Base-by-base conservation (phyloP, 192 early-diverging fungal species). In the Tieghemiomyces parasiticus region DNA sequence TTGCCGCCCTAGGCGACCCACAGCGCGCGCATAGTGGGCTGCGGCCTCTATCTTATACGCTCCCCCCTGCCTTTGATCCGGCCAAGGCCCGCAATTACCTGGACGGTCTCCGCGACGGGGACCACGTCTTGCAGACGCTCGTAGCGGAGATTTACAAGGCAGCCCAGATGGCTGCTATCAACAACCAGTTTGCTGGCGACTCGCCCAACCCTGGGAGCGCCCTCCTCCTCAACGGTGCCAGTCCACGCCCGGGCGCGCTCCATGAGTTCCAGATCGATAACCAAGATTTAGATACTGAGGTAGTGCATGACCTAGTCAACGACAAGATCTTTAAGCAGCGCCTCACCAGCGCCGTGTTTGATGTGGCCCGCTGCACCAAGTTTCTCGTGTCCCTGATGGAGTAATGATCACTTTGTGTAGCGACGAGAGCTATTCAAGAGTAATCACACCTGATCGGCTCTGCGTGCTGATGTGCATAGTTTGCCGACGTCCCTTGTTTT, bases 281-380 rank as follows among this genome's bases (percentile, higher is more conserved):
- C 34, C 54, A 33, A 4, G 68, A 72, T 25, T 56, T 76, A 19
- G 70, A 76, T 50, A 72, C 72, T 60, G 67, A 68, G 31, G 67
- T 76, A 55, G 74, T 76, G n/a, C 38, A 70, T 6, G 70, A 79
- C 45, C 70, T 78, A 20, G 64, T 74, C 22, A 68, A 72, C 48
- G 79, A 80, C 34, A 87, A 81, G 62, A 74, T 77, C 1, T 73
- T 82, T 61, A 97, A 93, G 69, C 86, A 91, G 67, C 71, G 85
- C 55, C 71, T 97, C 53, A 90, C 89, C 3, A 83, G 81, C 46
- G 86, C 84, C 1, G 72, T 82, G 44, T 91, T 91, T 73, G 91
- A 97, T 61, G 88, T 97, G 65, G 92, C 90, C 25, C 90, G 88
- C 72, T 84, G 74, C 64, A 89, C 88, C 44, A 91, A 91, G 66